Evolutionary conservation across 169 alveolate genomes (phyloP).

Genomic region (Babesia sp.): DNA sequence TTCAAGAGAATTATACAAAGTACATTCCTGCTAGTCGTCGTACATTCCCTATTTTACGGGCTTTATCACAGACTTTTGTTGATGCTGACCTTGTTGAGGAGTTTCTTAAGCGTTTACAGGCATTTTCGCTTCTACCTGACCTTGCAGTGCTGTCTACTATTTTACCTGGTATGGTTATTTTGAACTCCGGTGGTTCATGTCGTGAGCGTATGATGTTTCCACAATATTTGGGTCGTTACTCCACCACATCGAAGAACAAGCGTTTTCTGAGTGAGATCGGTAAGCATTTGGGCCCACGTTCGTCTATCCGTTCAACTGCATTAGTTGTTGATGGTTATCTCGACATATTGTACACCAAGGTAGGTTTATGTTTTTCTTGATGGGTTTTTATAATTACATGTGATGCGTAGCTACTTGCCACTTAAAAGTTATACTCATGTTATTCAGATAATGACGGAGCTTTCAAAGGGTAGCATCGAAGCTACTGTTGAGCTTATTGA

Average conservation of each 20-base stretch:
- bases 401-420: background rate
- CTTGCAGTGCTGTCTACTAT: slow-evolving; percentile 32
- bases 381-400: background rate
- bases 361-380: background rate
- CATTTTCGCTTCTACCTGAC: slow-evolving; percentile 57
- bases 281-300: slow-evolving; percentile 28
- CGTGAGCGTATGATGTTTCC: slow-evolving; percentile 88
- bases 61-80: slow-evolving; percentile 64
- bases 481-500: slow-evolving; percentile 64
- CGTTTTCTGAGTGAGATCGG: slow-evolving; percentile 58
- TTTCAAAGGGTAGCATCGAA: slow-evolving; percentile 49
- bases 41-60: slow-evolving; percentile 58
- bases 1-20: slow-evolving; percentile 90
- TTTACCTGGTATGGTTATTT: slow-evolving; percentile 45
- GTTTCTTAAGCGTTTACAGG: slow-evolving; percentile 33
- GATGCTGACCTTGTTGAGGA: slow-evolving; percentile 65
- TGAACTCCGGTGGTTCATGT: slow-evolving; percentile 59
- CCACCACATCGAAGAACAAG: slow-evolving; percentile 85
- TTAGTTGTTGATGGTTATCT: slow-evolving; percentile 61
- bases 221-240: slow-evolving; percentile 89
- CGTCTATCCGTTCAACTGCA: slow-evolving; percentile 30
- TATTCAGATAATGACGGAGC: slow-evolving; percentile 58
- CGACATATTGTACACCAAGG: slow-evolving; percentile 42
- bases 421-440: background rate
- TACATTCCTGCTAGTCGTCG: slow-evolving; percentile 60